Evolutionary conservation across 495 filamentous ascomycete species (phyloP).

Genomic region (Daldinia bambusicola): DNA sequence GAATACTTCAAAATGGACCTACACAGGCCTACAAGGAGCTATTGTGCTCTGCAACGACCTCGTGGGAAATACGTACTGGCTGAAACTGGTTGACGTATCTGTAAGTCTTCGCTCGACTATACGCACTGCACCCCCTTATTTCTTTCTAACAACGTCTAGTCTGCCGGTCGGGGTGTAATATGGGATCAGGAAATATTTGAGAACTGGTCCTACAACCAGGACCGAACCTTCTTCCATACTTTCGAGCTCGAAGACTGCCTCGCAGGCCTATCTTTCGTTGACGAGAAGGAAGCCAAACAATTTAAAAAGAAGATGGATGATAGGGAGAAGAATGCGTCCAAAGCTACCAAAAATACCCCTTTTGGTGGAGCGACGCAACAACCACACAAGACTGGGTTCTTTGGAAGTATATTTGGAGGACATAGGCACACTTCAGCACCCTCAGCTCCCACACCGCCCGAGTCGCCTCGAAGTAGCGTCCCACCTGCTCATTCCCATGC

Average conservation of each 20-base stretch:
- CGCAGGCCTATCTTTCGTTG: conserved; percentile 88
- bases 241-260: conserved; percentile 94
- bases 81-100: conserved; percentile 96
- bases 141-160: conserved; percentile 60
- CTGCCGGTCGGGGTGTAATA: conserved; percentile 85
- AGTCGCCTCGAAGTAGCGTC: conserved; percentile 60
- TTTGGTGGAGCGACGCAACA: conserved; percentile 70
- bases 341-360: conserved; percentile 78
- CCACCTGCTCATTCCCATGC: conserved; percentile 61
- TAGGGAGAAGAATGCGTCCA: conserved; percentile 90
- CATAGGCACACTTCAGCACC: conserved; percentile 73
- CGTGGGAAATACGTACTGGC: conserved; percentile 94
- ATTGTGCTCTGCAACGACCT: conserved; percentile 93
- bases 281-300: conserved; percentile 95
- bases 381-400: conserved; percentile 58
- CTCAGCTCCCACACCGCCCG: conserved; percentile 66
- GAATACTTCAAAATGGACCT: conserved; percentile 86
- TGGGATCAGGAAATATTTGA: conserved; percentile 99
- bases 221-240: conserved; percentile 95
- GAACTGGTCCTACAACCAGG: conserved; percentile 91
- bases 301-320: conserved; percentile 97
- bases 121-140: conserved; percentile 1
- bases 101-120: conserved; percentile 60
- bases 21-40: conserved; percentile 93
- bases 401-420: conserved; percentile 75